A percentile compares a stretch with the other conserved stretches of the same genome.
phyloP scores from a whole-genome alignment of 176 grass and related monocot genomes.

The Musa acuminata region DNA sequence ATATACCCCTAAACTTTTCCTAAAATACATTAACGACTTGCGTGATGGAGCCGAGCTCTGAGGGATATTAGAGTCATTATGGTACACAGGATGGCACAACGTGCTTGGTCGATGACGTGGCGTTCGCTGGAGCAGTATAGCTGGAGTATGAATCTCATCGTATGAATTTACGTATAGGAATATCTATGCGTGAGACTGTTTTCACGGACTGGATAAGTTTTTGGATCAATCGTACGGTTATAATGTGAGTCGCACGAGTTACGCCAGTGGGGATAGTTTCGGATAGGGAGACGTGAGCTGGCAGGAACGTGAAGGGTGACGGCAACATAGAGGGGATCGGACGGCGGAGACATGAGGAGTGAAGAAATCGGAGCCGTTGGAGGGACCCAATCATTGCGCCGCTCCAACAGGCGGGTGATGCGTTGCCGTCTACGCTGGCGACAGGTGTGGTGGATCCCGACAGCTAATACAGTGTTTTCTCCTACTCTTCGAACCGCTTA shows the following conservation, averaged over 20 bases:
- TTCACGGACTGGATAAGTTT: background rate
- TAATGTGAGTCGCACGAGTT: background rate
- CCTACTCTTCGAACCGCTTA: background rate
- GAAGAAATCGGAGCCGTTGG: background rate
- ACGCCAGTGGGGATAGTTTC: background rate
- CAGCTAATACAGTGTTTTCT: background rate
- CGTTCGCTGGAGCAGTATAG: background rate
- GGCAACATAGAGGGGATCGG: background rate
- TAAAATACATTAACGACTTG: background rate
- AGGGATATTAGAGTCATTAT: background rate
- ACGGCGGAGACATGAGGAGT: background rate
- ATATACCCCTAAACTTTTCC: background rate
- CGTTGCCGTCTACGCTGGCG: slow-evolving; percentile 17
- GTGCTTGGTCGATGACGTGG: slow-evolving; percentile 6
- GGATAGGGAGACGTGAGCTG: slow-evolving; percentile 1
- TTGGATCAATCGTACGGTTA: background rate
- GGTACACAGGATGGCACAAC: background rate
- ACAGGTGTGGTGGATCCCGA: background rate
- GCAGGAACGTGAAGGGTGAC: background rate
- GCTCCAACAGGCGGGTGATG: slow-evolving; percentile 5
- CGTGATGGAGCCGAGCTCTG: background rate
- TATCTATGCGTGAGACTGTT: background rate
- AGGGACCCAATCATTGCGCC: slow-evolving; percentile 4
- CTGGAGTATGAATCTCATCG: background rate
- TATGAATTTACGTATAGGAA: background rate